phyloP scores from a whole-genome alignment of 805 yeast species.

The Suhomyces canberraensis region DNA sequence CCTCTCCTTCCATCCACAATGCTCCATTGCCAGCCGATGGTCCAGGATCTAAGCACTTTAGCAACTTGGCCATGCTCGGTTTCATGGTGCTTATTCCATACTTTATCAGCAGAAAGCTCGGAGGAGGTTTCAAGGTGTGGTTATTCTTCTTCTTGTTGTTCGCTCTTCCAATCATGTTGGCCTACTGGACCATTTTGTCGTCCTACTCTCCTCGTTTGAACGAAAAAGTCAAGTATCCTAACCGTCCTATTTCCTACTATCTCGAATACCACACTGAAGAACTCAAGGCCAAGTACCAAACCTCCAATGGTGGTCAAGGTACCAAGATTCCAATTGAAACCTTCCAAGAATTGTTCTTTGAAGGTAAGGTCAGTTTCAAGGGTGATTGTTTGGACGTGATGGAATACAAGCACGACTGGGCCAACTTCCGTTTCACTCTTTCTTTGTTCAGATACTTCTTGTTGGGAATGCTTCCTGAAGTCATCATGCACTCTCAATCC shows the following conservation, averaged over 20 bases:
- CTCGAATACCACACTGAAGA: conserved; percentile 75
- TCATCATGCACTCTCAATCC: conserved; percentile 83
- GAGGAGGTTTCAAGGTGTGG: conserved; percentile 69
- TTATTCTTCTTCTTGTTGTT: conserved; percentile 53
- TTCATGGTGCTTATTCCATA: conserved; percentile 58
- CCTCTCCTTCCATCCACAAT: conserved; percentile 70
- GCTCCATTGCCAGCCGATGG: conserved; percentile 93
- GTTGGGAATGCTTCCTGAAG: conserved; percentile 89
- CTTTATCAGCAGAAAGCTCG: conserved; percentile 59
- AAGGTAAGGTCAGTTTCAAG: conserved; percentile 77
- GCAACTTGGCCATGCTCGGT: conserved; percentile 52
- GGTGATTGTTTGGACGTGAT: conserved; percentile 82
- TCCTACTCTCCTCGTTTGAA: conserved; percentile 78
- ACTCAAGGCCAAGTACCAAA: conserved; percentile 27
- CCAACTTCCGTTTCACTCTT: conserved; percentile 72
- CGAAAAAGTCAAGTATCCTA: conserved; percentile 72
- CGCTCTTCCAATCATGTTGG: conserved; percentile 70
- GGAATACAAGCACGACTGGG: conserved; percentile 93
- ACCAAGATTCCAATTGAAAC: conserved; percentile 88
- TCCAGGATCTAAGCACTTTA: conserved; percentile 75
- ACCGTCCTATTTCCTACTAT: conserved; percentile 73
- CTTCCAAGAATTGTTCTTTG: conserved; percentile 84
- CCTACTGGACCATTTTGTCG: conserved; percentile 78
- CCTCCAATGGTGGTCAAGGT: conserved; percentile 52
- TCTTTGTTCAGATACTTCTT: conserved; percentile 76